phyloP scores from a whole-genome alignment of 1,284 basidiomycete species.

The Fomitopsis palustris region DNA sequence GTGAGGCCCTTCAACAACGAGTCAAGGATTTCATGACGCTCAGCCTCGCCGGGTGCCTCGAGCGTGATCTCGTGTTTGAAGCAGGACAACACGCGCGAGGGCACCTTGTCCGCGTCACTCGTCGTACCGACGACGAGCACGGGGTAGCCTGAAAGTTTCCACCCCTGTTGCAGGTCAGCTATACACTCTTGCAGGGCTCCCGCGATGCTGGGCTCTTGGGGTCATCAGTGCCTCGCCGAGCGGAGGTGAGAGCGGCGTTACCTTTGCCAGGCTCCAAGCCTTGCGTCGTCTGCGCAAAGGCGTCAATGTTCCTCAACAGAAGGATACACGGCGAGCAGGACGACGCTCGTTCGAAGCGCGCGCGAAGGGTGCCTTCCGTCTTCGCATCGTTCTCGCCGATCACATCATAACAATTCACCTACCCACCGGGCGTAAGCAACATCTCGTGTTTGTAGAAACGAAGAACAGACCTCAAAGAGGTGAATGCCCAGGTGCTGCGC shows the following conservation, averaged over 20 bases:
- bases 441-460: background rate
- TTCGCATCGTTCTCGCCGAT: constrained; percentile 79
- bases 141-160: constrained; percentile 61
- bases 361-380: constrained; percentile 75
- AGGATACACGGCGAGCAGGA: constrained; percentile 86
- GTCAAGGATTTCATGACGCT: constrained; percentile 64
- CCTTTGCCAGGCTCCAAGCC: constrained; percentile 66
- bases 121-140: constrained; percentile 78
- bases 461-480: constrained; percentile 64
- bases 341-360: constrained; percentile 78
- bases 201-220: constrained; percentile 57
- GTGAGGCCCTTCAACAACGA: constrained; percentile 41
- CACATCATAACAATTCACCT: constrained; percentile 88
- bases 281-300: constrained; percentile 72
- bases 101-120: constrained; percentile 64
- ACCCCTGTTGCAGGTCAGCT: constrained; percentile 47
- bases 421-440: background rate
- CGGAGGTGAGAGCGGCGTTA: constrained; percentile 20
- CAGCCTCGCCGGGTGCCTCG: constrained; percentile 77
- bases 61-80: constrained; percentile 90
- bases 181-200: constrained; percentile 69
- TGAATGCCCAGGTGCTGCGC: constrained; percentile 73
- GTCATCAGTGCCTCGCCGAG: constrained; percentile 1
- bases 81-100: constrained; percentile 62
- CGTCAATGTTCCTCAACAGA: constrained; percentile 83